These are phyloP conservation scores for Zalaria sp. DNA, from an alignment of 2,329 filamentous ascomycete genomes.

Conservation along the genomic window DNA sequence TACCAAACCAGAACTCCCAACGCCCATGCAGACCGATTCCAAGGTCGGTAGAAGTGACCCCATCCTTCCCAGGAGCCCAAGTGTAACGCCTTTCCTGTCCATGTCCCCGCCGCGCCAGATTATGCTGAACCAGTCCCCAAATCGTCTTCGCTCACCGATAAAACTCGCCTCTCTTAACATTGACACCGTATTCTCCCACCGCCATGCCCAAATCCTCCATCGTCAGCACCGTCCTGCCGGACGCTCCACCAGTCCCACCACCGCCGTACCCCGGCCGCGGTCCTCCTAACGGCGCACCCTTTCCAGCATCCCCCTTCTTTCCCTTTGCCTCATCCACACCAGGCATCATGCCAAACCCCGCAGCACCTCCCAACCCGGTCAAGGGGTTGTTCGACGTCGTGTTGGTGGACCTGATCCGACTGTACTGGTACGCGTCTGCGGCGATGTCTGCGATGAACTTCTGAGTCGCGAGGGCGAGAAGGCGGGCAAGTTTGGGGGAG, in stretches of 20 bases:
- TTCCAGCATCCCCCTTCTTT: constrained; percentile 24
- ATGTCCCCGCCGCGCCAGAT: constrained; percentile 1
- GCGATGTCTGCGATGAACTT: constrained; percentile 98
- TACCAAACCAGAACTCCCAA: no score
- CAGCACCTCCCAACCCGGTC: constrained; percentile 66
- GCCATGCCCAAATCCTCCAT: constrained; percentile 99
- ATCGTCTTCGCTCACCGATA: constrained; percentile 50
- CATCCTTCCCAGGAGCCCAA: neutral
- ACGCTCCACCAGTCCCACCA: constrained; percentile 74
- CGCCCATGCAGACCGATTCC: neutral
- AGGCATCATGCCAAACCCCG: constrained; percentile 51
- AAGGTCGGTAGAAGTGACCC: neutral
- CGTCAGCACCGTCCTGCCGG: constrained; percentile 86
- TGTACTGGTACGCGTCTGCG: constrained; percentile 95
- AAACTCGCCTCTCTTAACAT: constrained; percentile 94
- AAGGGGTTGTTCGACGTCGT: constrained; percentile 84
- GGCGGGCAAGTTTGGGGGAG: constrained; percentile 75
- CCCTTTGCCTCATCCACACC: constrained; percentile 35
- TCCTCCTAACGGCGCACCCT: constrained; percentile 30
- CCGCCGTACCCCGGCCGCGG: constrained; percentile 51
- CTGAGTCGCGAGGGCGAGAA: constrained; percentile 93
- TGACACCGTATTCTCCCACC: constrained; percentile 93
- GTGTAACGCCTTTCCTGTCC: neutral
- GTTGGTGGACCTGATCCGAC: constrained; percentile 85
- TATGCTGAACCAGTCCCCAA: neutral